Conservation (phyloP, 192 early-diverging fungal species). For the Coemansia sp. region DNA sequence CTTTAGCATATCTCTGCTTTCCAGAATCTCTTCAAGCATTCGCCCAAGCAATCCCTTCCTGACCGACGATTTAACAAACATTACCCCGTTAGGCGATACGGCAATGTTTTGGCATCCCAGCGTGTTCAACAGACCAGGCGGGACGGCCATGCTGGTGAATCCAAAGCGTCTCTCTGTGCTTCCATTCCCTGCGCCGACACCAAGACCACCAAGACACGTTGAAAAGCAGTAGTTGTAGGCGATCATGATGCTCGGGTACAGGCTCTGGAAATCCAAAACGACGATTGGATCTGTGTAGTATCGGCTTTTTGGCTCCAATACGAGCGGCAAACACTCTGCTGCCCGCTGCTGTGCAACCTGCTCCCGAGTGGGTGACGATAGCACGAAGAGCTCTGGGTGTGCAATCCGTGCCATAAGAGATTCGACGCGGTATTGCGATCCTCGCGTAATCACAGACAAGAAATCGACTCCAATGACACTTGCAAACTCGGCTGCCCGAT, state of each 20-base stretch:
- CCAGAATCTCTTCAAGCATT: slow-evolving; percentile 85
- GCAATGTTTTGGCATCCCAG: slow-evolving; percentile 74
- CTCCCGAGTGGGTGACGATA: slow-evolving; percentile 71
- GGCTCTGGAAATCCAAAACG: slow-evolving; percentile 90
- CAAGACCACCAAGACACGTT: slow-evolving; percentile 75
- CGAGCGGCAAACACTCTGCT: slow-evolving; percentile 83
- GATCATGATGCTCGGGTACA: slow-evolving; percentile 96
- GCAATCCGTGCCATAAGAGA: slow-evolving; percentile 68
- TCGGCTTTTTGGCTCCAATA: slow-evolving; percentile 81
- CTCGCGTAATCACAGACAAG: slow-evolving; percentile 79
- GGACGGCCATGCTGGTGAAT: slow-evolving; percentile 59
- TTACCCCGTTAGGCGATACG: slow-evolving; percentile 78
- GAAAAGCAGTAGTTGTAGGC: slow-evolving; percentile 96
- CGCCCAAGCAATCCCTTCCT: slow-evolving; percentile 74
- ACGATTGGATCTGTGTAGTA: slow-evolving; percentile 85
- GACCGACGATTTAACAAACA: slow-evolving; percentile 83
- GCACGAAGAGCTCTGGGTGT: slow-evolving; percentile 76
- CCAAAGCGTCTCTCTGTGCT: slow-evolving; percentile 62
- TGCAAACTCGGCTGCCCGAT: slow-evolving; percentile 78
- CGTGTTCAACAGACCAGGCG: slow-evolving; percentile 60
- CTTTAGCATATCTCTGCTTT: slow-evolving; percentile 91
- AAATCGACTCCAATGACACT: slow-evolving; percentile 92
- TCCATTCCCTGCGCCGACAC: not conserved
- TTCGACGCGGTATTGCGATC: slow-evolving; percentile 93
- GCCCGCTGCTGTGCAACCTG: slow-evolving; percentile 77